Conservation (phyloP, 129 eudicot species). For the Helichrysum umbraculigerum region DNA sequence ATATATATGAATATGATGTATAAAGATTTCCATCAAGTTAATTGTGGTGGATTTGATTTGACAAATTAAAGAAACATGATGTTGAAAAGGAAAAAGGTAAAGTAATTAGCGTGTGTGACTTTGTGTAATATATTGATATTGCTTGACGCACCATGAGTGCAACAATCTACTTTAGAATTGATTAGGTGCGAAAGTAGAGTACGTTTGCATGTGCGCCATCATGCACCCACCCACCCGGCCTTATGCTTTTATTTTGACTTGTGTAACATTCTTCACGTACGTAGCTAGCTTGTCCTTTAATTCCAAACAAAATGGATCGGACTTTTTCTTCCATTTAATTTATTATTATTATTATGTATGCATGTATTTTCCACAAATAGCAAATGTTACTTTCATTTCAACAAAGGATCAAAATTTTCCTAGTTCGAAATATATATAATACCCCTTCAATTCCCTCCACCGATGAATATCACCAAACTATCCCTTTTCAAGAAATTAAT, state of each 20-base stretch:
- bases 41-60: slow-evolving; percentile 31
- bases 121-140: slow-evolving; percentile 23
- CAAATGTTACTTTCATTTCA: too few relatives aligned
- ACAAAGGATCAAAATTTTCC: too few relatives aligned
- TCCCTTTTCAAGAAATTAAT: neutral
- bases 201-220: slow-evolving; percentile 45
- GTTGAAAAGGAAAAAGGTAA: slow-evolving; percentile 20
- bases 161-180: slow-evolving; percentile 37
- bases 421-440: too few relatives aligned
- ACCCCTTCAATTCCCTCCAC: too few relatives aligned
- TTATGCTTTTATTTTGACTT: slow-evolving; percentile 41
- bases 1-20: neutral
- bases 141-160: slow-evolving; percentile 33
- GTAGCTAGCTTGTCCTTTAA: slow-evolving; percentile 19
- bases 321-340: neutral
- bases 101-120: slow-evolving; percentile 20
- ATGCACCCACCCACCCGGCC: slow-evolving; percentile 24
- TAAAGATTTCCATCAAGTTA: neutral
- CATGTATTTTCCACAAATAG: too few relatives aligned
- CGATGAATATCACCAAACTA: too few relatives aligned
- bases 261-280: slow-evolving; percentile 27
- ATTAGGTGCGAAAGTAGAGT: slow-evolving; percentile 47
- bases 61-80: slow-evolving; percentile 26
- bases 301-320: neutral
- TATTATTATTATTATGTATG: too few relatives aligned